These are phyloP conservation scores for Fonsecaea pugnacius DNA, from an alignment of 2,329 filamentous ascomycete genomes.

Conservation along the genomic window DNA sequence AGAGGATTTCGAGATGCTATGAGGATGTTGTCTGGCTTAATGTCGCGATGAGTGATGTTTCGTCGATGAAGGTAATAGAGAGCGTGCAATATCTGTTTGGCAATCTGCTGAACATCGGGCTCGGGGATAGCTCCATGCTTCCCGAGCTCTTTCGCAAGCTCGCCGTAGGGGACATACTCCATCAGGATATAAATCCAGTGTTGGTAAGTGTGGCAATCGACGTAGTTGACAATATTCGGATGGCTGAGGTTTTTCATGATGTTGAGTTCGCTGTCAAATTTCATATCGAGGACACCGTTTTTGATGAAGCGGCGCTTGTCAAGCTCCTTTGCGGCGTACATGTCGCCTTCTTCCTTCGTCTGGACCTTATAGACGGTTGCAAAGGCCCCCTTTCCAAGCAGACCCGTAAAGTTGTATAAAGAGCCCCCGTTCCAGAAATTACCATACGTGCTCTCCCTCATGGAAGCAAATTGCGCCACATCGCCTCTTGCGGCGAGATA, in stretches of 20 bases:
- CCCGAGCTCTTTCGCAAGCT: slow-evolving; percentile 75
- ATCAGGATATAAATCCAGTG: slow-evolving; percentile 92
- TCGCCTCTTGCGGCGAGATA: slow-evolving; percentile 59
- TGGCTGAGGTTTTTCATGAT: slow-evolving; percentile 89
- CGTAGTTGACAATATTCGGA: slow-evolving; percentile 86
- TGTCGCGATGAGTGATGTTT: slow-evolving; percentile 95
- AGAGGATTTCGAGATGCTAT: slow-evolving; percentile 75
- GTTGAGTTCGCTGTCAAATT: slow-evolving; percentile 94
- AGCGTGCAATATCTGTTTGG: slow-evolving; percentile 72
- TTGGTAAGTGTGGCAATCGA: slow-evolving; percentile 83
- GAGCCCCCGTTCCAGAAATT: slow-evolving; percentile 81
- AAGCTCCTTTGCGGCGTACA: slow-evolving; percentile 91
- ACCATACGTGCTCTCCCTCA: slow-evolving; percentile 56
- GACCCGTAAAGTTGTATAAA: slow-evolving; percentile 79
- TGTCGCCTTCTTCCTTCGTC: slow-evolving; percentile 77
- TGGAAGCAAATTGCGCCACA: slow-evolving; percentile 39
- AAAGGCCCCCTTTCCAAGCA: slow-evolving; percentile 92
- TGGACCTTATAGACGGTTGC: slow-evolving; percentile 91
- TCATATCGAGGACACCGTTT: slow-evolving; percentile 84
- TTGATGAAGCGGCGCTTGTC: slow-evolving; percentile 94
- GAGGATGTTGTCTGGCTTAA: slow-evolving; percentile 97
- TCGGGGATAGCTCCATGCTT: slow-evolving; percentile 69
- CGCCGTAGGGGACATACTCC: slow-evolving; percentile 84
- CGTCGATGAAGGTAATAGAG: slow-evolving; percentile 83
- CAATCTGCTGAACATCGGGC: slow-evolving; percentile 69